Conservation (phyloP, 345 rosid genomes). For the Lepidium africanum region DNA sequence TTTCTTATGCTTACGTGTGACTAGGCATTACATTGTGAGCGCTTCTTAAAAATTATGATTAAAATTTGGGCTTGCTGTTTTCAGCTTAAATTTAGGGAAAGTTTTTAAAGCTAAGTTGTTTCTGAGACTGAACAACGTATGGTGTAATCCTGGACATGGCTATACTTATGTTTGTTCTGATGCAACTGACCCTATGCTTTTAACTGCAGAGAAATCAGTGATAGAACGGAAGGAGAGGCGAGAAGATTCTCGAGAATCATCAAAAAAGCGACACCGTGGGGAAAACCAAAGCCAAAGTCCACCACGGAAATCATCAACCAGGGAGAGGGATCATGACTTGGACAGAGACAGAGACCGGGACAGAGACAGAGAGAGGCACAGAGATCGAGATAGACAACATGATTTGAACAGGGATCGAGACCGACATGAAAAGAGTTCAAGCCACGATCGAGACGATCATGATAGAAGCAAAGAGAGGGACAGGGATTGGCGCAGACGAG, state of each 20-base stretch:
- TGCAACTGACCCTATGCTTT: not conserved
- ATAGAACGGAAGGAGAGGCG: constrained; percentile 59
- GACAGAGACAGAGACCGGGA: constrained; percentile 33
- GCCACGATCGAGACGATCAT: constrained; percentile 63
- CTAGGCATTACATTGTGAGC: not conserved
- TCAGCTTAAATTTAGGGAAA: not conserved
- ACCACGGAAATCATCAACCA: constrained; percentile 45
- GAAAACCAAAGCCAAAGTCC: constrained; percentile 70
- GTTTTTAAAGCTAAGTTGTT: not conserved
- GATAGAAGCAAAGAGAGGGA: constrained; percentile 69
- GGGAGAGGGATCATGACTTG: constrained; percentile 39
- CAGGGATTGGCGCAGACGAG: constrained; percentile 64
- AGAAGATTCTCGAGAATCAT: constrained; percentile 54
- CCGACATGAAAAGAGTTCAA: constrained; percentile 68
- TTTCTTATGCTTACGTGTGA: not conserved
- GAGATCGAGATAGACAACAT: constrained; percentile 41
- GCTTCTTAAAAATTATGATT: not conserved
- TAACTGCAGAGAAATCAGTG: constrained; percentile 47
- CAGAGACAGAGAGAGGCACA: constrained; percentile 45
- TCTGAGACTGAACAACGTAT: constrained; percentile 42
- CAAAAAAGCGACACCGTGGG: constrained; percentile 63
- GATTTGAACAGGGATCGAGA: constrained; percentile 34
- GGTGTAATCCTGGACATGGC: not conserved
- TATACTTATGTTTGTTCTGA: not conserved
- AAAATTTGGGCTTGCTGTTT: not conserved